Conservation (phyloP, 2,329 filamentous ascomycete genomes). For the Fusarium tjaetaba region DNA sequence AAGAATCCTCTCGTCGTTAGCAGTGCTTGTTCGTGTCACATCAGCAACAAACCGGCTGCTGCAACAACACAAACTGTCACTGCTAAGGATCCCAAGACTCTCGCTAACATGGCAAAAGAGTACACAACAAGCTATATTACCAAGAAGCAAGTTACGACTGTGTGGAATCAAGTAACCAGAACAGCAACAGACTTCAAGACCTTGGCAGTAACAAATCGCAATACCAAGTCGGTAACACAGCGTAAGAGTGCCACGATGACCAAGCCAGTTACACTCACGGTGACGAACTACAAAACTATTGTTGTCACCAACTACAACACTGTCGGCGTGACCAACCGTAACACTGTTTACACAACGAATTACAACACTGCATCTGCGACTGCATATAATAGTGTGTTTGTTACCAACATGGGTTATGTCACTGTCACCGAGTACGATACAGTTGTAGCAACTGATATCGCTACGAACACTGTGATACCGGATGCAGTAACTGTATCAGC, state of each 20-base stretch:
- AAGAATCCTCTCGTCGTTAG: not conserved
- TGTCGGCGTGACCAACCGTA: not conserved
- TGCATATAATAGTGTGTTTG: not conserved
- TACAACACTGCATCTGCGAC: not conserved
- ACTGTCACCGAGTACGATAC: not conserved
- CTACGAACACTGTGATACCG: accelerated
- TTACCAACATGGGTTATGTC: not conserved
- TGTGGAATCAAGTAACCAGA: not conserved
- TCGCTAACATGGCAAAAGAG: not conserved
- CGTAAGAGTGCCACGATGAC: not conserved
- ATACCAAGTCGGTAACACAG: not conserved
- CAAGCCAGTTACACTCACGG: not conserved
- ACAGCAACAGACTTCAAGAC: not conserved
- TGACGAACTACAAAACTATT: not conserved
- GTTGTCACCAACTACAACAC: not conserved
- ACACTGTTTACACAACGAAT: not conserved
- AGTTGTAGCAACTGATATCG: not conserved
- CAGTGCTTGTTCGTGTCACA: not conserved
- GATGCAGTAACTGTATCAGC: not conserved
- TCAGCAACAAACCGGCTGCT: not conserved
- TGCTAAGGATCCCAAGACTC: not conserved
- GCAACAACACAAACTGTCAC: not conserved
- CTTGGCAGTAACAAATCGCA: not conserved
- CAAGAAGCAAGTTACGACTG: not conserved
- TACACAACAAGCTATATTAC: not conserved